These are phyloP conservation scores for Aspergillus leporis DNA, from an alignment of 495 filamentous ascomycete genomes.

Conservation along the genomic window DNA sequence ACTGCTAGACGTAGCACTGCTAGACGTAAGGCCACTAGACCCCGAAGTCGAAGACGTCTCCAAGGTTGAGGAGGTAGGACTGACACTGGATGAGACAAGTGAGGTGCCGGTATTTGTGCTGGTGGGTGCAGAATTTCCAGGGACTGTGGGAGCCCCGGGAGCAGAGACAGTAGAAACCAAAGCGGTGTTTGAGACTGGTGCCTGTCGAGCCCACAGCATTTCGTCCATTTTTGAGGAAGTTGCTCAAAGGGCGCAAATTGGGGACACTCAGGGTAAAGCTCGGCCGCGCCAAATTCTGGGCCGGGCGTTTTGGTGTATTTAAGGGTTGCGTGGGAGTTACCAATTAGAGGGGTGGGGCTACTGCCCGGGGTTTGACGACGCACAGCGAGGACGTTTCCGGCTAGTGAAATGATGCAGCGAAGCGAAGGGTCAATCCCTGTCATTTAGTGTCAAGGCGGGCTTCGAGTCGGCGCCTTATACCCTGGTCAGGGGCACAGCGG, in stretches of 20 bases:
- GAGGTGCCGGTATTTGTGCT: neutral
- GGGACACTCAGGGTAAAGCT: neutral
- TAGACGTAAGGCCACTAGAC: too few species aligned
- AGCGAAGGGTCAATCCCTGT: neutral
- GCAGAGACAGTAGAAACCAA: neutral
- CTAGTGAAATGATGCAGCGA: neutral
- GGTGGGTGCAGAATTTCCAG: too few species aligned
- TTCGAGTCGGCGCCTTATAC: neutral
- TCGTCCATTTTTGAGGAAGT: neutral
- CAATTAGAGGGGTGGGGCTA: neutral
- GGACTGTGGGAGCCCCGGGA: neutral
- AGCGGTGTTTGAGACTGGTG: neutral
- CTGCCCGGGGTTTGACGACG: neutral
- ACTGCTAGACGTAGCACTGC: too few species aligned
- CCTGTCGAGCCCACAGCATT: neutral
- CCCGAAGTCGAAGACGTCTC: neutral
- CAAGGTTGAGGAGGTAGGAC: neutral
- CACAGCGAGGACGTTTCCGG: neutral
- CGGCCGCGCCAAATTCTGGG: neutral
- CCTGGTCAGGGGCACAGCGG: slow-evolving; percentile 2
- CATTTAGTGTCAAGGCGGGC: neutral
- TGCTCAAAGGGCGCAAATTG: neutral
- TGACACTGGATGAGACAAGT: neutral
- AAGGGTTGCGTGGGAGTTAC: too few species aligned
- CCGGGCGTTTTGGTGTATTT: slow-evolving; percentile 1